A percentile compares a stretch with the other conserved stretches of the same genome.
Conservation (phyloP, 805 yeast species). For the Cyberlindnera subsufficiens region DNA sequence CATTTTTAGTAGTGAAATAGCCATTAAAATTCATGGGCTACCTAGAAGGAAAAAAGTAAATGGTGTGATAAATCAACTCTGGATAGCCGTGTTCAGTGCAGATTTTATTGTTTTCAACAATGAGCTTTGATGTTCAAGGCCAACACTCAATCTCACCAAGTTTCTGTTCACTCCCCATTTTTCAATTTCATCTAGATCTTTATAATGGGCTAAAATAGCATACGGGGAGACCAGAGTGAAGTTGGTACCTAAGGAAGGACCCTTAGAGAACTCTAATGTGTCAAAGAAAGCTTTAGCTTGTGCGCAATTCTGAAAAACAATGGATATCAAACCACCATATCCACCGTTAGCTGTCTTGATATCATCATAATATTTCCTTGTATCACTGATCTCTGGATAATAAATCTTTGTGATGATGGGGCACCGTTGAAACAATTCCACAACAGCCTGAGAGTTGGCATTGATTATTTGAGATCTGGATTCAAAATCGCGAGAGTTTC, state of each 20-base stretch:
- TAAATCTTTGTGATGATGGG: slow-evolving; percentile 54
- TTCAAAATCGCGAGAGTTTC: slow-evolving; percentile 88
- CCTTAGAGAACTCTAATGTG: slow-evolving; percentile 64
- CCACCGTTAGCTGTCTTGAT: slow-evolving; percentile 68
- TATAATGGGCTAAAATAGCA: slow-evolving; percentile 78
- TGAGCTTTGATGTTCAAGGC: slow-evolving; percentile 66
- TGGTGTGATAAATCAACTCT: slow-evolving; percentile 1
- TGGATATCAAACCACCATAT: slow-evolving; percentile 80
- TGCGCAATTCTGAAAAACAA: slow-evolving; percentile 57
- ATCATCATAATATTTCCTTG: slow-evolving; percentile 63
- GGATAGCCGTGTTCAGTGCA: slow-evolving; percentile 19
- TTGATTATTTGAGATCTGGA: slow-evolving; percentile 51
- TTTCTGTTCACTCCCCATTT: slow-evolving; percentile 79
- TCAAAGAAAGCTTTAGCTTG: slow-evolving; percentile 75
- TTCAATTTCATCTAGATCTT: slow-evolving; percentile 72
- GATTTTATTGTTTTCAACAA: slow-evolving; percentile 26
- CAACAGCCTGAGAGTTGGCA: slow-evolving; percentile 46
- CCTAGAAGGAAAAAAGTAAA: too few species aligned
- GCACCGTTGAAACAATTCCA: slow-evolving; percentile 44
- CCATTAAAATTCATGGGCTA: too few species aligned
- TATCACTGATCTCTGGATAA: slow-evolving; percentile 57
- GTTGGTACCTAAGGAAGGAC: slow-evolving; percentile 88
- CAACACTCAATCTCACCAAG: slow-evolving; percentile 77
- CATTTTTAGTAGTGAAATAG: too few species aligned
- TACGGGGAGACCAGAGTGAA: slow-evolving; percentile 89